phyloP scores from a whole-genome alignment of 768 basidiomycete genomes.

The Lentinula sp. region DNA sequence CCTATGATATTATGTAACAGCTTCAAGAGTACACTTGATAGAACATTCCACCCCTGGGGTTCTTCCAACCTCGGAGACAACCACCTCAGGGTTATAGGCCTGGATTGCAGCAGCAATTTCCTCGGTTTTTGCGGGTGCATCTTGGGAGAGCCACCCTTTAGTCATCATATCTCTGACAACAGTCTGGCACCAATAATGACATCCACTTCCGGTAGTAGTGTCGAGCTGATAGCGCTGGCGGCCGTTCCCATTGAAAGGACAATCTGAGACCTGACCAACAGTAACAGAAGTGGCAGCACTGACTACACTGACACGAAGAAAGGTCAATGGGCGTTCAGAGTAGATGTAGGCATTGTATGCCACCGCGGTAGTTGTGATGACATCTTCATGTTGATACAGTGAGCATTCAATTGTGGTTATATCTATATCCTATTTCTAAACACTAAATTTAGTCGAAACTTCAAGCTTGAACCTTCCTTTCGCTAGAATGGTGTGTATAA shows the following conservation, averaged over 20 bases:
- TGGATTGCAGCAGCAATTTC: neutral
- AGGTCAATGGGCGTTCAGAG: neutral
- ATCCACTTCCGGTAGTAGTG: neutral
- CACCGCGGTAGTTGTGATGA: neutral
- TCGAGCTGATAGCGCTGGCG: neutral
- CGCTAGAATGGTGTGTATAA: too few relatives aligned
- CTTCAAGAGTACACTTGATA: neutral
- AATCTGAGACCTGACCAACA: neutral
- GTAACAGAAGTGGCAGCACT: neutral
- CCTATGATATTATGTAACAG: too few relatives aligned
- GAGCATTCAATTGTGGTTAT: too few relatives aligned
- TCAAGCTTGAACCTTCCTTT: too few relatives aligned
- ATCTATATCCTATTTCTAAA: too few relatives aligned
- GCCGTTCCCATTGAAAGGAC: neutral
- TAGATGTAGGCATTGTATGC: neutral
- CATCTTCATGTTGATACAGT: too few relatives aligned
- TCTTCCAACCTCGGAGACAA: neutral
- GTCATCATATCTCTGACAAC: neutral
- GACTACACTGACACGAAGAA: neutral
- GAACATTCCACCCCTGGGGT: neutral
- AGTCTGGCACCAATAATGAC: neutral
- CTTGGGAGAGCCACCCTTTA: neutral
- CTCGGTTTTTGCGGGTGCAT: neutral
- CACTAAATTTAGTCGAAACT: too few relatives aligned
- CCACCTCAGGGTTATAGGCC: neutral